These are phyloP conservation scores for Priceomyces carsonii DNA, from an alignment of 805 yeast genomes.

Conservation along the genomic window DNA sequence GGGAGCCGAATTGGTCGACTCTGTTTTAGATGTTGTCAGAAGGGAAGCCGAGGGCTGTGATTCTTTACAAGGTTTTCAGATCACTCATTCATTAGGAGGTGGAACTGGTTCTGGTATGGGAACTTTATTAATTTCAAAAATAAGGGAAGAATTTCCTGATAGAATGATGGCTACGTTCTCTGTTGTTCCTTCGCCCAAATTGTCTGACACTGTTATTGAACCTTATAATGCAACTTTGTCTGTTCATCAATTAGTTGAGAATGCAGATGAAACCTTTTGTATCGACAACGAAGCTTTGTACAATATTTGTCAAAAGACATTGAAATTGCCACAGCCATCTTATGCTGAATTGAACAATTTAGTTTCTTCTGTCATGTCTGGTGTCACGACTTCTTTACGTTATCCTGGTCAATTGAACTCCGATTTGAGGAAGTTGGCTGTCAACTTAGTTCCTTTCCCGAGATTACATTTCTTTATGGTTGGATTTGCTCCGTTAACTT, in stretches of 20 bases:
- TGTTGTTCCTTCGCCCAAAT: slow-evolving; percentile 89
- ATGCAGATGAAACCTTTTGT: slow-evolving; percentile 92
- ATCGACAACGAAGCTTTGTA: slow-evolving; percentile 92
- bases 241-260: slow-evolving; percentile 86
- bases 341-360: slow-evolving; percentile 78
- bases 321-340: slow-evolving; percentile 77
- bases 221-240: slow-evolving; percentile 93
- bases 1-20: slow-evolving; percentile 91
- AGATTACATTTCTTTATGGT: slow-evolving; percentile 95
- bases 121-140: slow-evolving; percentile 78
- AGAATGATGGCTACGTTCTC: slow-evolving; percentile 96
- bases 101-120: slow-evolving; percentile 99
- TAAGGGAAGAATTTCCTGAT: slow-evolving; percentile 91
- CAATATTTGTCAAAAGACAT: slow-evolving; percentile 83
- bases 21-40: slow-evolving; percentile 85
- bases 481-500: slow-evolving; percentile 89
- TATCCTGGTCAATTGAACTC: slow-evolving; percentile 95
- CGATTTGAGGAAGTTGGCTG: slow-evolving; percentile 90
- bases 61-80: slow-evolving; percentile 92
- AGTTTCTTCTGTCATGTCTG: slow-evolving; percentile 91
- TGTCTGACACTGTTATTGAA: slow-evolving; percentile 91
- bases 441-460: slow-evolving; percentile 92
- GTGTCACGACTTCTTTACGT: slow-evolving; percentile 90
- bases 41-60: slow-evolving; percentile 94
- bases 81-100: slow-evolving; percentile 60